Evolutionary conservation across 805 yeast genomes (phyloP), one percentile per base, ranked within the genome.

Genomic region (Saccharomyces cerevisiae): DNA sequence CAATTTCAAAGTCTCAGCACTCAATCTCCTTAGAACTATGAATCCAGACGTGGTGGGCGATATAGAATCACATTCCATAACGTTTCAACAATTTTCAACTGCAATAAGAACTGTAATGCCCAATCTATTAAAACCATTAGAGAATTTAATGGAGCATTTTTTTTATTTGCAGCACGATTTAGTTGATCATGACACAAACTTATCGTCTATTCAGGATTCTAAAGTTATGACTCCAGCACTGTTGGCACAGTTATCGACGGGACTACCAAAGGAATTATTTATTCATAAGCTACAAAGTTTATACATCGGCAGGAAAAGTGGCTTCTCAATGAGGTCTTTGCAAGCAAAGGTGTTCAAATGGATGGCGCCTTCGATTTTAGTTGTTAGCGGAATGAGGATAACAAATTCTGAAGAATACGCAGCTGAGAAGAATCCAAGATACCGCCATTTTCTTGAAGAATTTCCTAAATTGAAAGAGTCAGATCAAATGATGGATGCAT

Each of bases 291-390:
- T 87, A 52, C 74, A 81, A 47, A 46, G 48, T 9, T 76, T 91
- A 10, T 91, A 84, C 61, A 74, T 78, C 8, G 97, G 95, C 0
- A 73, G 89, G 9, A 85, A 68, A 31, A 59, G 61, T 50, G 98
- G 98, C 1, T 92, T 87, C 66, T 88, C 96, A 0, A 88, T 91
- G 79, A 73, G 96, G 30, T 85, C 96, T 0, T 78, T 92, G 55
- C 96, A 91, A 69, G 79, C 85, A 53, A 88, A 84, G 58, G 86
- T 85, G 0, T 82, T 89, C 73, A 89, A 90, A 61, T 92, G 97
- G 96, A 83, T 81, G 60, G 94, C 96, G 0, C 96, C 97, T 0
- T 81, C 96, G 0, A 66, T 92, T 1, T 59, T 91, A 8, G 56
- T 91, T 0, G 73, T 92, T 0, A 78, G 81, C 2, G 98, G 97